These are phyloP conservation scores for Tricholoma hemisulphureum DNA, from an alignment of 768 basidiomycete species.

Conservation along the genomic window DNA sequence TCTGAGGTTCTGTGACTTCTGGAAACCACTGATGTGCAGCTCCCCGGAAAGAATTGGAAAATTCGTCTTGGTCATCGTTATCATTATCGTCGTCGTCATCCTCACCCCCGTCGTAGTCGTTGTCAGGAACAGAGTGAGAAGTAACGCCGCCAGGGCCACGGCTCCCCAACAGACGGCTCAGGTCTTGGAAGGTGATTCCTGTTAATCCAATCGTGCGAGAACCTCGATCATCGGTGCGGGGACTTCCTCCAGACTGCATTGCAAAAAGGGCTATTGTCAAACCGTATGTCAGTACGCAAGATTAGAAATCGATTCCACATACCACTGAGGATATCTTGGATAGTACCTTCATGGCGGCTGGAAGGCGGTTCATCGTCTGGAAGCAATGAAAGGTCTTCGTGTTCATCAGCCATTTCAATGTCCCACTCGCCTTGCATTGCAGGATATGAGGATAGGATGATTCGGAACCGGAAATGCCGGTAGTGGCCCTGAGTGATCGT, in stretches of 20 bases:
- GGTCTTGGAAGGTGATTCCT: conserved; percentile 31
- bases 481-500: too few species aligned
- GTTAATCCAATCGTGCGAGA: conserved; percentile 21
- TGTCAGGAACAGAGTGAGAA: background rate
- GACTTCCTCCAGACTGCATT: conserved; percentile 25
- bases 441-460: conserved; percentile 2
- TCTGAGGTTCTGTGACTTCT: conserved; percentile 55
- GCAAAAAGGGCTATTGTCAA: conserved; percentile 33
- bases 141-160: conserved; percentile 1
- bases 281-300: background rate
- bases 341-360: background rate
- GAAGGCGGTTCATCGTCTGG: background rate
- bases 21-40: conserved; percentile 26
- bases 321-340: conserved; percentile 31
- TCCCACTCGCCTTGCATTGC: conserved; percentile 25
- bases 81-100: conserved; percentile 29
- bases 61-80: conserved; percentile 37
- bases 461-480: background rate
- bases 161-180: conserved; percentile 27
- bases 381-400: conserved; percentile 4
- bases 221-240: conserved; percentile 8
- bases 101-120: conserved; percentile 10
- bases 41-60: conserved; percentile 30
- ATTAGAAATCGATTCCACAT: conserved; percentile 6
- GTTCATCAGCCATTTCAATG: conserved; percentile 16